Evolutionary conservation across 305 asterid species (phyloP).

Genomic region (Fraxinus latifolia): DNA sequence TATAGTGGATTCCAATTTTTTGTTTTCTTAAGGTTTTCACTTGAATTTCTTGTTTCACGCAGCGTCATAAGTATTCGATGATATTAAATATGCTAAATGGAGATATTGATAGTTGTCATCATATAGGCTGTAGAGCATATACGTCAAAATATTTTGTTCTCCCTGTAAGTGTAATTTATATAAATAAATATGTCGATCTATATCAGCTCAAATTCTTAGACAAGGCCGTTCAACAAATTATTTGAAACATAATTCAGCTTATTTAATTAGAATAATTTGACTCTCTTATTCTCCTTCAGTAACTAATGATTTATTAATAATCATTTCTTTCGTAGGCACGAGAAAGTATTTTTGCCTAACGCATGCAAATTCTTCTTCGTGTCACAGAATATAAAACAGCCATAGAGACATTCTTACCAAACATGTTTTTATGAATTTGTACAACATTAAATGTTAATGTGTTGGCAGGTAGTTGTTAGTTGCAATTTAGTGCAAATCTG

Average conservation of each 20-base stretch:
- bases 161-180: no score
- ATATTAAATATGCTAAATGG: not conserved
- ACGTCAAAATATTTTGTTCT: no score
- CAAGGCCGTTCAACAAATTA: not conserved
- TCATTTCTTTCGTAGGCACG: not conserved
- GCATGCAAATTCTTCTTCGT: not conserved
- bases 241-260: not conserved
- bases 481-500: not conserved
- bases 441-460: slow-evolving; percentile 2
- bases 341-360: not conserved
- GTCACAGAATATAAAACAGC: not conserved
- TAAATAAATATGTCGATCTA: no score
- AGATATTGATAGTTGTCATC: not conserved
- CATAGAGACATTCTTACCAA: not conserved
- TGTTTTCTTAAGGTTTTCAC: no score
- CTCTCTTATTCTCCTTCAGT: not conserved
- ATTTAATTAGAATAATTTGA: not conserved
- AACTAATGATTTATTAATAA: not conserved
- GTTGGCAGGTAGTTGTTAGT: not conserved
- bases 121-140: not conserved
- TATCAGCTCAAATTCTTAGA: not conserved
- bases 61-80: not conserved
- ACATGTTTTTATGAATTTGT: not conserved
- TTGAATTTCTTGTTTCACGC: no score
- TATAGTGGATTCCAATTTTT: no score